Conservation (phyloP, 371 early-diverging fungal species). For the Chytridiales sp. region DNA sequence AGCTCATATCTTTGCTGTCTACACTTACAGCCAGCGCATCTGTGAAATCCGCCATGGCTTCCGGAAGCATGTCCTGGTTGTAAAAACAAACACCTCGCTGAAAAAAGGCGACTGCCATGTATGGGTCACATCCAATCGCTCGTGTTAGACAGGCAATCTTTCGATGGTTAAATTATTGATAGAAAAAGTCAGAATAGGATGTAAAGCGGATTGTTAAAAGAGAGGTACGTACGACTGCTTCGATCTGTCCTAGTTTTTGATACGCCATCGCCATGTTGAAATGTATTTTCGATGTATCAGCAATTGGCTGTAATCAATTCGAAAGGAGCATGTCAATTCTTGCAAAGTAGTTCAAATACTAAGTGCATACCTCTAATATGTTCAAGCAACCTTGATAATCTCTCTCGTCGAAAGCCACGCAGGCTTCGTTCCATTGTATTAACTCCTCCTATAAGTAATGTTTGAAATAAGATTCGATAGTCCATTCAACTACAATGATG, state of each 20-base stretch:
- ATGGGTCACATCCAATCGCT: constrained; percentile 79
- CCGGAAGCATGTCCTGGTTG: constrained; percentile 58
- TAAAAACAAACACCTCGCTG: constrained; percentile 86
- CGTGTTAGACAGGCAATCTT: constrained; percentile 66
- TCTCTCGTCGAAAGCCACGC: constrained; percentile 63
- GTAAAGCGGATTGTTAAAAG: background rate
- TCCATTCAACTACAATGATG: too few species aligned
- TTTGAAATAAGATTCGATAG: too few species aligned
- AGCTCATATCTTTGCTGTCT: background rate
- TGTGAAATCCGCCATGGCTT: constrained; percentile 71
- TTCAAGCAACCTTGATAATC: constrained; percentile 66
- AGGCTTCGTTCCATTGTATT: constrained; percentile 73
- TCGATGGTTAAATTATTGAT: too few species aligned
- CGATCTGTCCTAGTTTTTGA: constrained; percentile 69
- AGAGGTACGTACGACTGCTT: constrained; percentile 62
- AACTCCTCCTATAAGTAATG: constrained; percentile 80
- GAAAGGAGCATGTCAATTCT: background rate
- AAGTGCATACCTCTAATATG: constrained; percentile 56
- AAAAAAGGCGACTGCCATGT: constrained; percentile 88
- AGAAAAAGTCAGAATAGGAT: background rate
- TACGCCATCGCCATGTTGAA: constrained; percentile 90
- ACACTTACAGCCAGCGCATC: constrained; percentile 42
- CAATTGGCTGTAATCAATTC: constrained; percentile 63
- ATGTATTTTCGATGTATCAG: constrained; percentile 89
- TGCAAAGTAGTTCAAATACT: background rate